Conservation (phyloP, 208 protist species). For the Herpetomonas tarakana region DNA sequence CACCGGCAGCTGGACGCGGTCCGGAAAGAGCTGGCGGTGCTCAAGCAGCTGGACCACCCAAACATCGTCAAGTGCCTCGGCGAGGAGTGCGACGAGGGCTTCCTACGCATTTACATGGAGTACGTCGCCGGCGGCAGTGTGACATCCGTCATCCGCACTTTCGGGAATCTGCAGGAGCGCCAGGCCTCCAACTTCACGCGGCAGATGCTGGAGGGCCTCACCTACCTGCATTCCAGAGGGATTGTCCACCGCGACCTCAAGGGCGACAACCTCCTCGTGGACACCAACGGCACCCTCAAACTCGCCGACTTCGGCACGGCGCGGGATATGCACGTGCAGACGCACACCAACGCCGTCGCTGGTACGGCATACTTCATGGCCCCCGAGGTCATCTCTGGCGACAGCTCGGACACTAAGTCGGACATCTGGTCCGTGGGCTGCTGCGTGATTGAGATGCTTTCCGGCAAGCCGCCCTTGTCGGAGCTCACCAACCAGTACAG, state of each 20-base stretch:
- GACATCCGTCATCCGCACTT: constrained; percentile 64
- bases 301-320: constrained; percentile 86
- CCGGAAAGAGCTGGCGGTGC: constrained; percentile 64
- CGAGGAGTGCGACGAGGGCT: constrained; percentile 61
- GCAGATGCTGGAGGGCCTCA: constrained; percentile 81
- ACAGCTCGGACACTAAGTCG: constrained; percentile 28
- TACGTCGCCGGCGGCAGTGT: constrained; percentile 91
- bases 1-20: constrained; percentile 33
- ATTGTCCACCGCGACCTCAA: constrained; percentile 93
- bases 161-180: constrained; percentile 75
- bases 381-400: constrained; percentile 76
- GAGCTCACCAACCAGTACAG: constrained; percentile 65
- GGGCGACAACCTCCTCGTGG: constrained; percentile 89
- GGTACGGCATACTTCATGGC: constrained; percentile 93
- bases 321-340: constrained; percentile 24
- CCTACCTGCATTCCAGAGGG: constrained; percentile 77
- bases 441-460: constrained; percentile 90
- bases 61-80: constrained; percentile 91
- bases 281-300: constrained; percentile 68
- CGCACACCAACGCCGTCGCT: constrained; percentile 35
- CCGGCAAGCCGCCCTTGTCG: constrained; percentile 58
- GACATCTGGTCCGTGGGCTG: constrained; percentile 93
- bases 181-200: constrained; percentile 65
- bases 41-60: constrained; percentile 83
- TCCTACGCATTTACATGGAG: constrained; percentile 91